Evolutionary conservation across 2,329 filamentous ascomycete species (phyloP).

Genomic region (Nemania abortiva): DNA sequence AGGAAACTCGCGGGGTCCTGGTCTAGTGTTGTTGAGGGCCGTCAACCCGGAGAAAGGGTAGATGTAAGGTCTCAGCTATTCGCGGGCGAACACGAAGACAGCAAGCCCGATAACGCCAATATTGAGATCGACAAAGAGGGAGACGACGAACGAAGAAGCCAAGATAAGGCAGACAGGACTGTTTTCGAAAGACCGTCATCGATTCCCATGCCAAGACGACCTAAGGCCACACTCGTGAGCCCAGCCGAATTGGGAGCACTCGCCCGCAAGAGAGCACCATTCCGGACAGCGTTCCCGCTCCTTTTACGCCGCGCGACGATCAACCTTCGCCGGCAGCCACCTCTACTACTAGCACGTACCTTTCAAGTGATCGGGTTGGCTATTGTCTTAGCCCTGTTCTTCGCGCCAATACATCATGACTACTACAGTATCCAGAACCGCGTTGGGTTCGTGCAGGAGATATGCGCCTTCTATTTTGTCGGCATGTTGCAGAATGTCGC

Average conservation of each 20-base stretch:
- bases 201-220: conserved; percentile 53
- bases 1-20: conserved; percentile 71
- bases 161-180: conserved; percentile 22
- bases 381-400: conserved; percentile 75
- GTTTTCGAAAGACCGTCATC: conserved; percentile 36
- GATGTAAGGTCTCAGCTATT: background rate
- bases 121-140: background rate
- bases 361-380: conserved; percentile 76
- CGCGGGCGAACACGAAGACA: background rate
- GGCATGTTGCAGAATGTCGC: conserved; percentile 85
- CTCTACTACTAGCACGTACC: conserved; percentile 71
- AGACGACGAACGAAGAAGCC: background rate
- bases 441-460: conserved; percentile 78
- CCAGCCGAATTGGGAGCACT: conserved; percentile 80
- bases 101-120: background rate
- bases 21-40: conserved; percentile 49
- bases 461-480: conserved; percentile 78
- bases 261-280: conserved; percentile 71
- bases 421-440: conserved; percentile 79
- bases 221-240: conserved; percentile 66
- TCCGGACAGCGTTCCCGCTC: conserved; percentile 73
- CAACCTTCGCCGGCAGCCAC: conserved; percentile 76
- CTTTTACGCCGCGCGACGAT: conserved; percentile 75
- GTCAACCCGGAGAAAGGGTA: background rate
- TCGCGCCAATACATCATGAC: conserved; percentile 76